Base-by-base conservation (phyloP, 257 asterid genomes). In the Solanum pinnatisectum region DNA sequence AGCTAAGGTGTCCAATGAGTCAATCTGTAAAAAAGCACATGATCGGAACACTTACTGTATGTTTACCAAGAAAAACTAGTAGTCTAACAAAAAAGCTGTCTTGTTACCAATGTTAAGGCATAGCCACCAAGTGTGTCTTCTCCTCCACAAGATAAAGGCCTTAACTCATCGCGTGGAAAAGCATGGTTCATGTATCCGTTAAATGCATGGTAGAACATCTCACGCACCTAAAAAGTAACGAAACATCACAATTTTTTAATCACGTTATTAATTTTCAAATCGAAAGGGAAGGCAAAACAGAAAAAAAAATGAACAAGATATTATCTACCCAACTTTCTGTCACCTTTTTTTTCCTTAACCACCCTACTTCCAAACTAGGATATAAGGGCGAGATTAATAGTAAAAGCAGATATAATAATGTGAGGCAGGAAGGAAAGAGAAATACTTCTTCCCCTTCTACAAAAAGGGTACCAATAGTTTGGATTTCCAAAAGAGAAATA, bases 81-180 rank as follows among this genome's bases (percentile, higher is more conserved):
- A 60, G 68, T 23, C 40, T 25, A 46, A 39, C 86, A 87, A 60
- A 59, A 52, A 88, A 49, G 87, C 85, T 84, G 68, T 39, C 44
- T 73, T 84, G 89, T 94, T 90, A 97, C 99, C 98, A 97, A 90
- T 85, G 99, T 96, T 89, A 97, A 88, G 4, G 99, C 99, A 92
- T 97, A 97, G 91, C 99, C 98, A 87, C 99, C 99, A 81, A 97
- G 98, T 7, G 98, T 97, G 91, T 97, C 99, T 93, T 96, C 98
- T 82, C 99, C 99, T 88, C 91, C 92, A n/a, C 99, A 97, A 27
- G 99, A 95, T 85, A 96, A 95, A 59, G 99, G 99, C 93, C 93
- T 97, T 90, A 97, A 89, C 88, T 96, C 99, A 91, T 97, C 99
- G 7, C 89, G 95, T 35, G 99, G 99, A 89, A 97, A 97, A 81